phyloP scores from a whole-genome alignment of 2,329 filamentous ascomycete genomes.

The Sphaerostilbella broomeana region DNA sequence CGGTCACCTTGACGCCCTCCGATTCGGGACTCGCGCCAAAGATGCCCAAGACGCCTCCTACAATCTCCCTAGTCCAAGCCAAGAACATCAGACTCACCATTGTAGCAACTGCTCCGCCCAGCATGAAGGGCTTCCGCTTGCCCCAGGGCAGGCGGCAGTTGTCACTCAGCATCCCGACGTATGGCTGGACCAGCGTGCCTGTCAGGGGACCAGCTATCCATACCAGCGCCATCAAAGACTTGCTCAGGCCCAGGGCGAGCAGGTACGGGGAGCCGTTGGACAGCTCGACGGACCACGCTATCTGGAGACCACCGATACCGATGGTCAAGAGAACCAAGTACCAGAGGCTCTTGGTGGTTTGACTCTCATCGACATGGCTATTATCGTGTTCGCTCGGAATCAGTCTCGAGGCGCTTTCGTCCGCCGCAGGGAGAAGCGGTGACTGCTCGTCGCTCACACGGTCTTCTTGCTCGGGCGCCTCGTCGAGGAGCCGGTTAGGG shows the following conservation, averaged over 20 bases:
- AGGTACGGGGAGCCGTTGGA: conserved; percentile 87
- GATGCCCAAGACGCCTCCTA: conserved; percentile 58
- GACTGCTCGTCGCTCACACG: conserved; percentile 25
- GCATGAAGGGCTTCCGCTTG: conserved; percentile 75
- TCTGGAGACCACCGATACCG: conserved; percentile 80
- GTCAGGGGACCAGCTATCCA: conserved; percentile 80
- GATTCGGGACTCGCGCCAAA: conserved; percentile 67
- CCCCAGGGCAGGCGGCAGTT: conserved; percentile 69
- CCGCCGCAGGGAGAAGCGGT: conserved; percentile 22
- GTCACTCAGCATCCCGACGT: conserved; percentile 75
- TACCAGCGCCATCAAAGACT: conserved; percentile 73
- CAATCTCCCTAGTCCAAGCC: conserved; percentile 67
- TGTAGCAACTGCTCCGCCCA: conserved; percentile 61
- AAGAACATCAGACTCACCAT: conserved; percentile 62
- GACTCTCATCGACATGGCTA: conserved; percentile 25
- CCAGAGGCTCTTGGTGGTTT: conserved; percentile 73
- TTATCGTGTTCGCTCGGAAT: conserved; percentile 11
- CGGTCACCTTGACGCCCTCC: conserved; percentile 52
- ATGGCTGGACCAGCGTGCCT: conserved; percentile 73
- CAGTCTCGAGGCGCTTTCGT: conserved; percentile 1
- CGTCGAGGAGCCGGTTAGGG: conserved; percentile 17
- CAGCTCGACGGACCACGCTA: conserved; percentile 92
- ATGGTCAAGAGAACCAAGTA: conserved; percentile 83
- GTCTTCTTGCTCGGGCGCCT: conserved; percentile 11
- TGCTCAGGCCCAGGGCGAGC: conserved; percentile 73